Percentiles rank a stretch among this genome's conserved stretches.
These are phyloP conservation scores for Carex myosuroides DNA, from an alignment of 176 grass and related monocot species.

Conservation along the genomic window DNA sequence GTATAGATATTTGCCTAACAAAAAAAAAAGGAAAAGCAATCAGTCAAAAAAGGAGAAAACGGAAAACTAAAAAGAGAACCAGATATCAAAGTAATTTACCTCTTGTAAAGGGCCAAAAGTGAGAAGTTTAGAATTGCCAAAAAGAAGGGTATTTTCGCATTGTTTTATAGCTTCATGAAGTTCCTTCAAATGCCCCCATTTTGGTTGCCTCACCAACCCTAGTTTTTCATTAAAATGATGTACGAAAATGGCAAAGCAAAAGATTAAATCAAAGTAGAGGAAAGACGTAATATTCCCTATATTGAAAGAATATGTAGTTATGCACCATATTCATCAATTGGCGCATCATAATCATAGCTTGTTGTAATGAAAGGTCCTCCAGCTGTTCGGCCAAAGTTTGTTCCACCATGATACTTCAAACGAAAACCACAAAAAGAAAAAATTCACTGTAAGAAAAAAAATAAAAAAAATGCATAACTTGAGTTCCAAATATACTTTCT, in stretches of 20 bases:
- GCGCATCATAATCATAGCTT: conserved; percentile 99
- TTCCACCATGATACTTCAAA: conserved; percentile 92
- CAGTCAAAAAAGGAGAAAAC: background rate
- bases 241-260: background rate
- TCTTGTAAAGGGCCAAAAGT: conserved; percentile 69
- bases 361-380: conserved; percentile 98
- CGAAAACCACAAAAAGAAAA: conserved; percentile 12
- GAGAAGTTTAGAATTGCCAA: conserved; percentile 49
- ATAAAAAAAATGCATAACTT: conserved; percentile 4
- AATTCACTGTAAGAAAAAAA: background rate
- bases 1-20: conserved; percentile 75
- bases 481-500: background rate
- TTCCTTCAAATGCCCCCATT: conserved; percentile 92
- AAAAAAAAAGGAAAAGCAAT: background rate
- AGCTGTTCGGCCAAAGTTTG: conserved; percentile 88
- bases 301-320: background rate
- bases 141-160: conserved; percentile 66
- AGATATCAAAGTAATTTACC: conserved; percentile 30
- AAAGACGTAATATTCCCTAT: background rate
- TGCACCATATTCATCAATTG: conserved; percentile 95
- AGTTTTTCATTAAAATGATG: conserved; percentile 23
- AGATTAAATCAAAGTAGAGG: background rate
- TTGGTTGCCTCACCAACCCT: conserved; percentile 78
- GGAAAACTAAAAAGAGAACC: background rate
- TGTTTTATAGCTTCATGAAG: conserved; percentile 91